A percentile compares a stretch with the other conserved stretches of the same genome.
These are phyloP conservation scores for Cladophialophora psammophila DNA, from an alignment of 2,329 filamentous ascomycete genomes.

Conservation along the genomic window DNA sequence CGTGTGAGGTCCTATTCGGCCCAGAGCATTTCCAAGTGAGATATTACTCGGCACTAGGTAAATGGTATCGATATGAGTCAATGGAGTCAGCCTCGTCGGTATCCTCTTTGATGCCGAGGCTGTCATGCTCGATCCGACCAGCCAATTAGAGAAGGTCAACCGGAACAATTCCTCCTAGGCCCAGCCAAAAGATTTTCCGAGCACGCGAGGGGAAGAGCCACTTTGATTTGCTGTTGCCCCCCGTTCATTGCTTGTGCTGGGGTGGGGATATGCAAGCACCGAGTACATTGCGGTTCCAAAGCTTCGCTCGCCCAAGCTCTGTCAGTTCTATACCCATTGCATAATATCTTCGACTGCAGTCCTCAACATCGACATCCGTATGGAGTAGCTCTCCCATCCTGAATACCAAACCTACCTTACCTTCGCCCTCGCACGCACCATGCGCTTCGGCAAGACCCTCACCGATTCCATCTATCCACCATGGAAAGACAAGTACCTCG, in stretches of 20 bases:
- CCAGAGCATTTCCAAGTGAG: neutral
- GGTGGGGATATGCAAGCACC: conserved; percentile 14
- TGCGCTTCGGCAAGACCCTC: conserved; percentile 94
- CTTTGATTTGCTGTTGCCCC: conserved; percentile 18
- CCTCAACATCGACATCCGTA: neutral
- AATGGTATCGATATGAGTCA: neutral
- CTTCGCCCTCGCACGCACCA: conserved; percentile 48
- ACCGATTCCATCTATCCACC: conserved; percentile 79
- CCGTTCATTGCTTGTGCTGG: conserved; percentile 8
- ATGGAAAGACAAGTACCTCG: conserved; percentile 94
- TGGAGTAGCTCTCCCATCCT: conserved; percentile 11
- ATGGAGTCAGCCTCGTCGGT: conserved; percentile 11
- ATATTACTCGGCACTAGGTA: too few relatives aligned
- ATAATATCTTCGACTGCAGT: neutral
- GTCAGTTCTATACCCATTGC: neutral
- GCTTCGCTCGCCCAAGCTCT: neutral
- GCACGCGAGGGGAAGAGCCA: conserved; percentile 7
- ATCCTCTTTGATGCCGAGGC: conserved; percentile 8
- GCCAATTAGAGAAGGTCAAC: conserved; percentile 3
- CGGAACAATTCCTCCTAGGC: conserved; percentile 5
- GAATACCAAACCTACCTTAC: neutral
- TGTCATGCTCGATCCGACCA: neutral
- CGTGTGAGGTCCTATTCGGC: neutral
- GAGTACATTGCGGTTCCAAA: neutral
- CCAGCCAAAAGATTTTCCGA: neutral